Conservation (phyloP, 1,284 basidiomycete genomes). For the Puccinia hordei region DNA sequence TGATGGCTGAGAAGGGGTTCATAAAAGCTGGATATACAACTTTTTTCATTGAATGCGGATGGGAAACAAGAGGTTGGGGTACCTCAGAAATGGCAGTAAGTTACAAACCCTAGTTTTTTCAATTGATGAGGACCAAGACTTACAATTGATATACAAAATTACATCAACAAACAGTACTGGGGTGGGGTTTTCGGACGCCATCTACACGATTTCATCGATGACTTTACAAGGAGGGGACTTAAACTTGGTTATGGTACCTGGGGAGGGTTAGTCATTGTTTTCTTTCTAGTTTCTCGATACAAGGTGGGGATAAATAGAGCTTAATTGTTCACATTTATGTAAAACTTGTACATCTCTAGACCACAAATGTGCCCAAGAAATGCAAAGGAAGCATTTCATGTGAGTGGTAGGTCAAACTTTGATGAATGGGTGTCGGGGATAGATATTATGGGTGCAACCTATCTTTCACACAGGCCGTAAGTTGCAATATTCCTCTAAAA, state of each 20-base stretch:
- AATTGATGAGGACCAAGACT: not conserved
- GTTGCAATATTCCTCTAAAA: not conserved
- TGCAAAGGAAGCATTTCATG: not conserved
- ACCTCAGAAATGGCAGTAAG: too few relatives aligned
- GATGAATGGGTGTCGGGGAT: not conserved
- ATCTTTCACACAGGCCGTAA: conserved; percentile 24
- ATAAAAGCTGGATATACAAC: conserved; percentile 27
- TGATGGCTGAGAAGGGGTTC: conserved; percentile 1
- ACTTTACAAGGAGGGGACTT: not conserved
- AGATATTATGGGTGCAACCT: not conserved
- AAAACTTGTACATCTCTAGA: not conserved
- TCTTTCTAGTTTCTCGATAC: not conserved
- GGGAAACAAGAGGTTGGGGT: conserved; percentile 7
- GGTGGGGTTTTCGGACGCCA: not conserved
- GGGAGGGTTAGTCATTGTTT: conserved; percentile 26
- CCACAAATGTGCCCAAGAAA: not conserved
- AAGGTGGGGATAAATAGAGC: not conserved
- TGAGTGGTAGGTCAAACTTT: not conserved
- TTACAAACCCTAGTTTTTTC: too few relatives aligned
- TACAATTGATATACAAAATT: not conserved
- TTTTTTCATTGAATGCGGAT: conserved; percentile 34
- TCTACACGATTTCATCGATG: not conserved
- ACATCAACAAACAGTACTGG: not conserved
- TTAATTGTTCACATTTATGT: not conserved
- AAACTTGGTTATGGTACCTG: conserved; percentile 1